Conservation (phyloP, 1,284 basidiomycete species). For the Naganishia albida region DNA sequence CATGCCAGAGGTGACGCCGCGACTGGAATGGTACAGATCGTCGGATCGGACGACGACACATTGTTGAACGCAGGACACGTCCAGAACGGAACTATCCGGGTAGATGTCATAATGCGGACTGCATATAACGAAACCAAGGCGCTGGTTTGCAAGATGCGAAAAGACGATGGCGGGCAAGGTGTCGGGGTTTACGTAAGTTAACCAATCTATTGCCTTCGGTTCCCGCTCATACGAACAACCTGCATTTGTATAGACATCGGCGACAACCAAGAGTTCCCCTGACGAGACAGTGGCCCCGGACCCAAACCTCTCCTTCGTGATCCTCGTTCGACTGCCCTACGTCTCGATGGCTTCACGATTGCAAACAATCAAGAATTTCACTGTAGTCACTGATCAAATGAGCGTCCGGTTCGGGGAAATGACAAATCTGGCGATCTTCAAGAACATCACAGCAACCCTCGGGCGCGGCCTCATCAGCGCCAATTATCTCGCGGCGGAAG, state of each 20-base stretch:
- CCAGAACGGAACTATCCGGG: conserved; percentile 40
- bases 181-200: conserved; percentile 50
- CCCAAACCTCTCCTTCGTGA: conserved; percentile 34
- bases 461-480: conserved; percentile 44
- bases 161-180: conserved; percentile 42
- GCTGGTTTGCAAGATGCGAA: conserved; percentile 45
- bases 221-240: not conserved
- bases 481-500: conserved; percentile 41
- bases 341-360: conserved; percentile 1
- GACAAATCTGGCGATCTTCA: conserved; percentile 42
- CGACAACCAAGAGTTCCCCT: conserved; percentile 22
- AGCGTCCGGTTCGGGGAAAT: conserved; percentile 46
- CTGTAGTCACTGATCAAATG: conserved; percentile 42
- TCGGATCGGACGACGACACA: conserved; percentile 43
- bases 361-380: conserved; percentile 21
- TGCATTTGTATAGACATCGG: not conserved
- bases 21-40: conserved; percentile 47
- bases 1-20: conserved; percentile 45
- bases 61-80: conserved; percentile 40
- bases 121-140: conserved; percentile 36
- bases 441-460: conserved; percentile 38
- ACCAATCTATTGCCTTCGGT: not conserved
- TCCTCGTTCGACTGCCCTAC: conserved; percentile 34
- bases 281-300: conserved; percentile 32
- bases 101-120: conserved; percentile 47